phyloP scores from a whole-genome alignment of 2,329 filamentous ascomycete species.

The Paecilomyces sp. region DNA sequence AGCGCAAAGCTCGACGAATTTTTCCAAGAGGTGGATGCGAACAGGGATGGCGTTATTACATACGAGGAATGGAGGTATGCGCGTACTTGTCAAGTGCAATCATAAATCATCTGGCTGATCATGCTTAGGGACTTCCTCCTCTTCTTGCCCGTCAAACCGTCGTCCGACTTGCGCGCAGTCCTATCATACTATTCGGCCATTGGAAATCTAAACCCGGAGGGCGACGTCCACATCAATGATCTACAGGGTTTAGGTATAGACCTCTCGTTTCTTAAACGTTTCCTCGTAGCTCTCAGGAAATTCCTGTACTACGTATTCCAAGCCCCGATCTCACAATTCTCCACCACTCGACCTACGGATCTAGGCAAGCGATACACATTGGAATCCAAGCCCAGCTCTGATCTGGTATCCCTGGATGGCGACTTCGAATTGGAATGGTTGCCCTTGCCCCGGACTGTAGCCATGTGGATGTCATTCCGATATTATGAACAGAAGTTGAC shows the following conservation, averaged over 20 bases:
- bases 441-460: constrained; percentile 32
- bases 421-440: constrained; percentile 36
- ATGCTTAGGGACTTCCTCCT: constrained; percentile 74
- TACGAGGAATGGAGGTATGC: constrained; percentile 96
- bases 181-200: constrained; percentile 88
- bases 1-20: constrained; percentile 72
- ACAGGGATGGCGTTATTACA: constrained; percentile 77
- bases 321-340: constrained; percentile 23
- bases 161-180: constrained; percentile 64
- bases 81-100: constrained; percentile 4
- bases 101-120: constrained; percentile 3
- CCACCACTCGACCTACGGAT: constrained; percentile 26
- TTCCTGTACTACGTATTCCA: constrained; percentile 30
- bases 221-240: constrained; percentile 89
- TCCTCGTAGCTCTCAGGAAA: constrained; percentile 23
- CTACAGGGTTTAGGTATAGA: constrained; percentile 85
- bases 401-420: constrained; percentile 22
- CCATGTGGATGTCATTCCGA: constrained; percentile 37
- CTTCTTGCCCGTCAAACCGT: constrained; percentile 65
- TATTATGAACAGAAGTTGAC: constrained; percentile 41
- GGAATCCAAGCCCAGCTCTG: constrained; percentile 20
- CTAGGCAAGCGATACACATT: constrained; percentile 16
- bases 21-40: constrained; percentile 81
- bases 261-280: constrained; percentile 33
- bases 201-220: constrained; percentile 83